Conservation (phyloP, 2,329 filamentous ascomycete genomes). For the Botrytis fragariae region DNA sequence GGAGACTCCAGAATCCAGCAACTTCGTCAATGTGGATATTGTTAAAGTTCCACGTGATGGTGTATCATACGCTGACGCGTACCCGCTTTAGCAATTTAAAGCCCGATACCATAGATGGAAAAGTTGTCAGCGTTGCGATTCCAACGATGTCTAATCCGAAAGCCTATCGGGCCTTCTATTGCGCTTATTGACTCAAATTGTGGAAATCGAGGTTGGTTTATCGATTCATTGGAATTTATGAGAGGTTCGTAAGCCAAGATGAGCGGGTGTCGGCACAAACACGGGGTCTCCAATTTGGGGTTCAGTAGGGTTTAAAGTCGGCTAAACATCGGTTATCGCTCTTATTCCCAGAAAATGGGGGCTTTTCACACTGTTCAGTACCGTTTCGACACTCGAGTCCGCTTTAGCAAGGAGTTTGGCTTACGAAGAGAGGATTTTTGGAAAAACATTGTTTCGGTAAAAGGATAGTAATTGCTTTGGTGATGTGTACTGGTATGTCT, state of each 20-base stretch:
- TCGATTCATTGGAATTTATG: neutral
- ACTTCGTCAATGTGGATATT: neutral
- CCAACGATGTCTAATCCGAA: neutral
- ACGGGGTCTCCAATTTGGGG: neutral
- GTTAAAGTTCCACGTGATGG: neutral
- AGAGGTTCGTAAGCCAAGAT: neutral
- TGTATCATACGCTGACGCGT: neutral
- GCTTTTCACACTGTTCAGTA: neutral
- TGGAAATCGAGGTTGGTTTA: neutral
- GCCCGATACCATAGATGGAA: neutral
- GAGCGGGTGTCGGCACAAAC: neutral
- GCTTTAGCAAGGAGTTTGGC: neutral
- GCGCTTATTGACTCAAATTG: neutral
- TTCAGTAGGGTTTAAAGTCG: neutral
- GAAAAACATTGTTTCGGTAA: neutral
- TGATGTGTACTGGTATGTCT: neutral
- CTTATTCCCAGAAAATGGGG: neutral
- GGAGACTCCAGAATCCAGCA: constrained; percentile 7
- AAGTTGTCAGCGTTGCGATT: neutral
- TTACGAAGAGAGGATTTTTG: neutral
- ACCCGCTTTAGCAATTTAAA: neutral
- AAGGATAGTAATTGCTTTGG: neutral
- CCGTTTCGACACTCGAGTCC: neutral
- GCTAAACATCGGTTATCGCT: neutral
- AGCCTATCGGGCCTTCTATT: neutral